A percentile compares a stretch with the other conserved stretches of the same genome.
These are phyloP conservation scores for Amaranthus tricolor DNA, from an alignment of 179 eudicot genomes.

Conservation along the genomic window DNA sequence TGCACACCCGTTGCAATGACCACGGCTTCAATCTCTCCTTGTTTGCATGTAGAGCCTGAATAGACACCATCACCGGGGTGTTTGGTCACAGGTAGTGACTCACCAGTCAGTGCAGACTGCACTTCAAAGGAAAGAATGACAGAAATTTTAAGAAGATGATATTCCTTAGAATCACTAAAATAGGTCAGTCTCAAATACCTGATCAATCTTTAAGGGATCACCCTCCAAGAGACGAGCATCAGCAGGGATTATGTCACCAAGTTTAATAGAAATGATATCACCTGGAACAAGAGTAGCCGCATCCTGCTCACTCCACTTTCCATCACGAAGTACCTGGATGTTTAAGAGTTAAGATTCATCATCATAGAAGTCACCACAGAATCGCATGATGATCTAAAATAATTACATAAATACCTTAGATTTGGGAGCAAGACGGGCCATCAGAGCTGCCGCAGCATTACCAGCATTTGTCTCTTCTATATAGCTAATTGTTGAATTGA, in stretches of 20 bases:
- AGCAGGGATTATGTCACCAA: constrained; percentile 83
- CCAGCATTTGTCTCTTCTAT: constrained; percentile 82
- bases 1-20: constrained; percentile 87
- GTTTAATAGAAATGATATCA: constrained; percentile 63
- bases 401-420: constrained; percentile 41
- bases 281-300: constrained; percentile 73
- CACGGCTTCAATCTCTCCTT: constrained; percentile 80
- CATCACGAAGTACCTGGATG: constrained; percentile 73
- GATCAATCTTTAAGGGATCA: constrained; percentile 81
- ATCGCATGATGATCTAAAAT: not conserved
- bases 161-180: not conserved
- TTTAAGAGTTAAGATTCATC: not conserved
- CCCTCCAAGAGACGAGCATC: constrained; percentile 88
- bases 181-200: constrained; percentile 33
- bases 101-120: constrained; percentile 85
- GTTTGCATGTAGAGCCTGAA: constrained; percentile 86
- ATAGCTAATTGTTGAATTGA: constrained; percentile 75
- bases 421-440: constrained; percentile 81
- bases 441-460: constrained; percentile 77
- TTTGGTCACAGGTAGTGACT: constrained; percentile 82
- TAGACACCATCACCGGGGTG: constrained; percentile 69
- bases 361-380: not conserved
- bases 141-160: not conserved
- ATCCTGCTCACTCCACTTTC: constrained; percentile 74
- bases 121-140: constrained; percentile 16